Evolutionary conservation across 768 basidiomycete genomes (phyloP).

Genomic region (Auricularia cornea): DNA sequence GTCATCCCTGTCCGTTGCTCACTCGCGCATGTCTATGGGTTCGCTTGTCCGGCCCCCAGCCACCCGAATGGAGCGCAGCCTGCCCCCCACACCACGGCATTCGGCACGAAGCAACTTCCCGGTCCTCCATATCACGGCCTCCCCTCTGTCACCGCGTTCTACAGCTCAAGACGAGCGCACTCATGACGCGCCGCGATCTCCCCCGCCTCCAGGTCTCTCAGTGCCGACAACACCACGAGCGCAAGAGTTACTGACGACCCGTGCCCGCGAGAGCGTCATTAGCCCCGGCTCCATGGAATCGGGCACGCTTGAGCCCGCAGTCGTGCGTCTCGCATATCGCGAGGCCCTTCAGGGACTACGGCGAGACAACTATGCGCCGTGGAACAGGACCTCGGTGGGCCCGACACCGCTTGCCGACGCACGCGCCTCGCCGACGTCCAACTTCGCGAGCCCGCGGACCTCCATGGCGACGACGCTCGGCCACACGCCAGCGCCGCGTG

Average conservation of each 20-base stretch:
- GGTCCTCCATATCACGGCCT: not conserved
- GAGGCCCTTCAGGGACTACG: not conserved
- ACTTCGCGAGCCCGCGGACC: not conserved
- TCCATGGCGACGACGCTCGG: not conserved
- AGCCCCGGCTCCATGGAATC: not conserved
- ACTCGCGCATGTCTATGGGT: slow-evolving; percentile 1
- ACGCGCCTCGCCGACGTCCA: not conserved
- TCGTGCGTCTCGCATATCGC: not conserved
- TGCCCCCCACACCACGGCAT: not conserved
- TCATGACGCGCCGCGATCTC: too few species aligned
- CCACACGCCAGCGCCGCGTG: not conserved
- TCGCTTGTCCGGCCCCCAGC: not conserved
- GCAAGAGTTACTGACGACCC: not conserved
- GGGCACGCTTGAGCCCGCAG: not conserved
- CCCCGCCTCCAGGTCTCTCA: too few species aligned
- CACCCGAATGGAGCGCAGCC: not conserved
- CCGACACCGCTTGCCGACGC: too few species aligned
- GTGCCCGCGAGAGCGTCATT: not conserved
- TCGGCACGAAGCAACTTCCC: not conserved
- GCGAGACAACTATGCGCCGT: not conserved
- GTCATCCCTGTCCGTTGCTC: not conserved
- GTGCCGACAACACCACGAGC: not conserved
- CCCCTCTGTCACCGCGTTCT: too few species aligned
- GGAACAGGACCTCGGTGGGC: not conserved
- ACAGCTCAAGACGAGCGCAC: too few species aligned